These are phyloP conservation scores for Zostera marina DNA, from an alignment of 116 monocot species.

Conservation along the genomic window DNA sequence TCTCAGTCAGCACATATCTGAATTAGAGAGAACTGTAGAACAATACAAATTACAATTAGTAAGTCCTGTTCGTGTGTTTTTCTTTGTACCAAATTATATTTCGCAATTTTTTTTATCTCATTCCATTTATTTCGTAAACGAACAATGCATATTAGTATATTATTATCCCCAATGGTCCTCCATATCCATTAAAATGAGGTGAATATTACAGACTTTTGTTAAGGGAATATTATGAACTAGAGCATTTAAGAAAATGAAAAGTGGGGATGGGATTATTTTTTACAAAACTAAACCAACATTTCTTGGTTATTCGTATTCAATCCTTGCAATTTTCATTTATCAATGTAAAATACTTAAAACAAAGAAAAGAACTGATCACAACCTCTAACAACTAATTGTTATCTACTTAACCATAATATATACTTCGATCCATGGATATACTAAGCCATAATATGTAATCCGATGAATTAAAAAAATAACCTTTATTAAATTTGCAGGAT, in stretches of 20 bases:
- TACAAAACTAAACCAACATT: neutral
- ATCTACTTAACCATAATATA: neutral
- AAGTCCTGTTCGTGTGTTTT: conserved; percentile 9
- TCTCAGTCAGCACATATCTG: conserved; percentile 74
- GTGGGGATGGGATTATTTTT: too few species aligned
- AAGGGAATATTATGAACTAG: too few species aligned
- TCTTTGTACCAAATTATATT: neutral
- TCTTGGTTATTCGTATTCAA: neutral
- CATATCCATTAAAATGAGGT: too few species aligned
- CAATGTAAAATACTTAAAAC: neutral
- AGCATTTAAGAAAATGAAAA: too few species aligned
- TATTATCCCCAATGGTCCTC: too few species aligned
- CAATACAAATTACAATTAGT: conserved; percentile 65
- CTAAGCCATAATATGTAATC: neutral
- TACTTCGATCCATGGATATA: neutral
- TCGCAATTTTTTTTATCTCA: neutral
- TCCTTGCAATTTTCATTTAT: neutral
- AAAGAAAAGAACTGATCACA: too few species aligned
- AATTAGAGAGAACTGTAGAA: conserved; percentile 56
- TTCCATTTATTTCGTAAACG: neutral
- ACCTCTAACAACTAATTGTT: neutral
- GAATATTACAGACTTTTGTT: too few species aligned
- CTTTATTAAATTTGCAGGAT: conserved; percentile 2
- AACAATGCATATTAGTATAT: too few species aligned
- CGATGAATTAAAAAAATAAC: neutral